phyloP scores from a whole-genome alignment of 208 protist genomes.

The Leptomonas pyrrhocoris region DNA sequence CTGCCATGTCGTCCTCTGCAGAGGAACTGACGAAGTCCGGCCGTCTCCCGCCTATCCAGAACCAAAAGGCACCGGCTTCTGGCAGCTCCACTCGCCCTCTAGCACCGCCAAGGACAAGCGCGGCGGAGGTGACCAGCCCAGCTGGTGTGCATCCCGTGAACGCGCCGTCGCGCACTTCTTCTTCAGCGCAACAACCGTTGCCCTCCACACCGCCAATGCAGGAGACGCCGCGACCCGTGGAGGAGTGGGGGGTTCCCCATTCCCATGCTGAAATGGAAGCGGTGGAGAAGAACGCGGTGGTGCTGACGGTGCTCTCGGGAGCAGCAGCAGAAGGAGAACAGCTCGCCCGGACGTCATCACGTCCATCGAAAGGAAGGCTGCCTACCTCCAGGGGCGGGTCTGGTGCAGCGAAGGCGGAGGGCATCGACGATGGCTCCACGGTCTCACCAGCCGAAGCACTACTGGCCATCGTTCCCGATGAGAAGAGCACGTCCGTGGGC shows the following conservation, averaged over 20 bases:
- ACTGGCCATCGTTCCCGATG: slow-evolving; percentile 10
- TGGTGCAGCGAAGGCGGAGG: too few relatives aligned
- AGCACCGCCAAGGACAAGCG: background rate
- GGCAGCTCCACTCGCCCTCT: background rate
- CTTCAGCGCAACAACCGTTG: background rate
- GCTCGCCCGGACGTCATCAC: background rate
- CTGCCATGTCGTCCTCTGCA: background rate
- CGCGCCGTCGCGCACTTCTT: background rate
- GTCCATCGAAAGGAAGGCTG: background rate
- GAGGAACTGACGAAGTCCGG: background rate
- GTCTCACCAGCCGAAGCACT: slow-evolving; percentile 16
- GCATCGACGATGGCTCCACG: background rate
- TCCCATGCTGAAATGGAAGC: slow-evolving; percentile 51
- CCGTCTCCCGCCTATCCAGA: background rate
- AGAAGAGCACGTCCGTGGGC: background rate
- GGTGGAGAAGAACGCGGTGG: slow-evolving; percentile 77
- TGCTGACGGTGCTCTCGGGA: slow-evolving; percentile 55
- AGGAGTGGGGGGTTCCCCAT: slow-evolving; percentile 57
- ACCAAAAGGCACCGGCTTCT: background rate
- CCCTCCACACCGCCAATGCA: slow-evolving; percentile 26
- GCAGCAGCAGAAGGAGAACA: slow-evolving; percentile 3
- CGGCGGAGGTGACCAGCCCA: background rate
- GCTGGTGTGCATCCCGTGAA: background rate
- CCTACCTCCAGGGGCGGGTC: too few relatives aligned
- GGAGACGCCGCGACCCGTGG: slow-evolving; percentile 25